Percentiles rank a stretch among this genome's conserved stretches.
Evolutionary conservation across 768 basidiomycete species (phyloP).

Genomic region (Dacryopinax spathularia): DNA sequence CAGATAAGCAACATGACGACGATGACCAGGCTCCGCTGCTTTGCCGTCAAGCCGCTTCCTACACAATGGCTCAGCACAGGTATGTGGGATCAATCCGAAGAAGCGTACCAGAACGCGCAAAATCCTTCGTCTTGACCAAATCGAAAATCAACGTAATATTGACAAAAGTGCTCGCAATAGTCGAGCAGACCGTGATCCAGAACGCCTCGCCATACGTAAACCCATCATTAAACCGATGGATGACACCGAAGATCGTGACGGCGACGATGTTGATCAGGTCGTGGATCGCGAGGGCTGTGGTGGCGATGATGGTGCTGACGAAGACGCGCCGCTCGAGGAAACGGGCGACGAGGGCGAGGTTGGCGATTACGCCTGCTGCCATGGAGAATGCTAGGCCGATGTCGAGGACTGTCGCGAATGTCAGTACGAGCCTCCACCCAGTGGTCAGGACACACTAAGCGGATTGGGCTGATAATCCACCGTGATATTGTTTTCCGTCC

Average conservation of each 20-base stretch:
- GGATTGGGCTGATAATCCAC: conserved; percentile 43
- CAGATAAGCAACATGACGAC: conserved; percentile 58
- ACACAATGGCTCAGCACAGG: neutral
- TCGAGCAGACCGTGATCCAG: conserved; percentile 69
- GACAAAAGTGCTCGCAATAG: conserved; percentile 45
- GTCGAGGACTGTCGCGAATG: conserved; percentile 30
- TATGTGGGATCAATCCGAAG: neutral
- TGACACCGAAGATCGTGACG: conserved; percentile 47
- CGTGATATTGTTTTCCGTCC: conserved; percentile 33
- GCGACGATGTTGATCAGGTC: conserved; percentile 55
- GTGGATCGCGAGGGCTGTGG: conserved; percentile 52
- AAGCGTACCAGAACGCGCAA: conserved; percentile 43
- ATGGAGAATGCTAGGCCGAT: conserved; percentile 53
- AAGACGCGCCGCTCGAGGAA: conserved; percentile 59
- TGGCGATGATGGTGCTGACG: conserved; percentile 46
- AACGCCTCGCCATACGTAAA: conserved; percentile 55
- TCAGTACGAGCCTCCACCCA: neutral
- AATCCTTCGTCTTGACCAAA: conserved; percentile 42
- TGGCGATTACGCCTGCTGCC: conserved; percentile 52
- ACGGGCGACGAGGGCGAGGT: conserved; percentile 47
- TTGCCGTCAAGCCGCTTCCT: conserved; percentile 70
- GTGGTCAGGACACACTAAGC: conserved; percentile 7
- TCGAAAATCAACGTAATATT: conserved; percentile 58
- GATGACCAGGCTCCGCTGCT: conserved; percentile 63
- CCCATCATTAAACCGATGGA: conserved; percentile 45